These are phyloP conservation scores for Yamadazyma philogaea DNA, from an alignment of 805 yeast species.

Conservation along the genomic window DNA sequence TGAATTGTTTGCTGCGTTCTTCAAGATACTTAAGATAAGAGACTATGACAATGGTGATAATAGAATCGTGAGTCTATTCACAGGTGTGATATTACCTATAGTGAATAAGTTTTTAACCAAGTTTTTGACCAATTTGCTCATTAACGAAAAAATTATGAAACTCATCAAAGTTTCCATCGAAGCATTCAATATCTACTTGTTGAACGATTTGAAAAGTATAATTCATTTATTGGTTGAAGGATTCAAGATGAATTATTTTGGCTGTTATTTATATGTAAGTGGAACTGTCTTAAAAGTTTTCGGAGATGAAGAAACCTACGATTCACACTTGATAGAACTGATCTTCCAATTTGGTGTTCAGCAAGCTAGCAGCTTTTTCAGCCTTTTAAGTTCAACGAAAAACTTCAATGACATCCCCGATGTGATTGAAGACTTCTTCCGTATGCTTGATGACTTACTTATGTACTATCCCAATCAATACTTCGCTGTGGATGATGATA, in stretches of 20 bases:
- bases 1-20: slow-evolving; percentile 62
- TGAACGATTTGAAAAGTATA: slow-evolving; percentile 59
- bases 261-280: slow-evolving; percentile 88
- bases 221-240: slow-evolving; percentile 68
- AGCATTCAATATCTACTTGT: slow-evolving; percentile 53
- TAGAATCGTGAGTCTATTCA: slow-evolving; percentile 53
- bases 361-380: slow-evolving; percentile 60
- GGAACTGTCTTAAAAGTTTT: slow-evolving; percentile 77
- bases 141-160: slow-evolving; percentile 74
- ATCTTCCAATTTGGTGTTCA: slow-evolving; percentile 59
- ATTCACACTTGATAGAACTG: slow-evolving; percentile 9
- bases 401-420: slow-evolving; percentile 53
- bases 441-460: slow-evolving; percentile 72
- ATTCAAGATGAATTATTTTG: slow-evolving; percentile 64
- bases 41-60: slow-evolving; percentile 35
- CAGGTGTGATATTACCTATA: slow-evolving; percentile 59
- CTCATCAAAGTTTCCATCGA: slow-evolving; percentile 64
- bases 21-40: slow-evolving; percentile 52
- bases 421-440: slow-evolving; percentile 79
- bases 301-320: slow-evolving; percentile 43
- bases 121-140: slow-evolving; percentile 56
- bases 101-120: slow-evolving; percentile 46
- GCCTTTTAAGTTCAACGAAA: slow-evolving; percentile 17
- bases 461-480: slow-evolving; percentile 67
- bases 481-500: slow-evolving; percentile 32